Conservation (phyloP, 2,329 filamentous ascomycete genomes). For the Talaromyces rugulosus region DNA sequence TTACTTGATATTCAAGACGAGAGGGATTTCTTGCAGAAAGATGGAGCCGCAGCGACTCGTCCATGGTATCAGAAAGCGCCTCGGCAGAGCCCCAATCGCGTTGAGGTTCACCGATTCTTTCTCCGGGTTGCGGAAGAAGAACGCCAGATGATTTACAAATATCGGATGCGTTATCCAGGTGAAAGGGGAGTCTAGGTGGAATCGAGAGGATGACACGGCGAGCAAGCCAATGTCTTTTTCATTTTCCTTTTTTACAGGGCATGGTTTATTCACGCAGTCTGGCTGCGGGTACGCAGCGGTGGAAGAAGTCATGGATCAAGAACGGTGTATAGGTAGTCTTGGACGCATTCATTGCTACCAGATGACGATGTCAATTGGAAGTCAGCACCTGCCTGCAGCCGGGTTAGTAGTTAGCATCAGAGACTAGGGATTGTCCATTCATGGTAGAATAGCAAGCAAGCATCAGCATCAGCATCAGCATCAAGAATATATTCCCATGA, state of each 20-base stretch:
- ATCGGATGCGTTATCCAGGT: conserved; percentile 10
- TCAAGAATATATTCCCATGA: neutral
- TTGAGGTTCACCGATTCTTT: conserved; percentile 22
- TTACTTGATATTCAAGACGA: neutral
- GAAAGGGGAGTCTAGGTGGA: neutral
- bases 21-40: neutral
- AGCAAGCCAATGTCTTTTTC: neutral
- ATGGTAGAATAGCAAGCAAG: neutral
- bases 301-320: neutral
- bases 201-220: neutral
- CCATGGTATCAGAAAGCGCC: conserved; percentile 14
- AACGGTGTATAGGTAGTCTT: neutral
- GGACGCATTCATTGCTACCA: neutral
- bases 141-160: conserved; percentile 17
- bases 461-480: neutral
- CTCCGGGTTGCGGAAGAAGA: conserved; percentile 22
- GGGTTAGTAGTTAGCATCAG: neutral
- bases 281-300: neutral
- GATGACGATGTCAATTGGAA: neutral
- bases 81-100: conserved; percentile 16
- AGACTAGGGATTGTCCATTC: neutral
- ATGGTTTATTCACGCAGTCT: neutral
- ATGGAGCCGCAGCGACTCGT: neutral
- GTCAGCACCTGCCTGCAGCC: neutral
- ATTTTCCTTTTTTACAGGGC: neutral